Evolutionary conservation across 139 green algal genomes (phyloP), one percentile per base, ranked within the genome.

Genomic region (Chlamydomonas eustigma): DNA sequence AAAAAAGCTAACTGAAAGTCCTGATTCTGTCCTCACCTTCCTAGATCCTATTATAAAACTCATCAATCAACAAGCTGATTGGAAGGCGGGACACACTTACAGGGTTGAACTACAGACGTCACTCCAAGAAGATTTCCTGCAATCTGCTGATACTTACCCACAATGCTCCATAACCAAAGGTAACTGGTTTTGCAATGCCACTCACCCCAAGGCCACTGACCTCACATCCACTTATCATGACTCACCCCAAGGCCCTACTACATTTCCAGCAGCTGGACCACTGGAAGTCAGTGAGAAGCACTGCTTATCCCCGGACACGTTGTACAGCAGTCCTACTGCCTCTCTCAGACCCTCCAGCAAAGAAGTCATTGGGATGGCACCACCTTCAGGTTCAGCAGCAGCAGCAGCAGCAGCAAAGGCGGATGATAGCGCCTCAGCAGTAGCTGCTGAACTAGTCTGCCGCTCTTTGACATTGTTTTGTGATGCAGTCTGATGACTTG

Each of bases 301-400:
- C 3, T 22, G 5, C 8, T 65, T 30, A 28, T 44, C 31, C 0
- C 71, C 71, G 0, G 76, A 87, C 0, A 79, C 76, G 63, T 94
- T 93, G 76, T 92, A 90, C 34, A 90, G 67, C 37, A 92, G 33
- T 0, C 32, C 76, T 6, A 71, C 82, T 52, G 85, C 84, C 12
- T 83, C 65, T 0, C 63, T 64, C 36, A 90, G 37, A 1, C 52
- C 75, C 69, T 39, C 65, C 5, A 88, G 39, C 77, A 86, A 75
- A 22, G 4, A 1, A 28, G 51, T 50, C 58, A 36, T 33, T 24
- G 22, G 69, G 5, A 64, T 64, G 3, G 30, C 32, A 51, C 33
- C 28, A 5, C 24, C 69, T 35, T 12, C 69, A 37, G 37, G 37
- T 33, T n/a, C 6, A 18, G 69, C 69, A 37, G 28, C 69, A 39